These are phyloP conservation scores for Russula vinacea DNA, from an alignment of 768 basidiomycete species.

Conservation along the genomic window DNA sequence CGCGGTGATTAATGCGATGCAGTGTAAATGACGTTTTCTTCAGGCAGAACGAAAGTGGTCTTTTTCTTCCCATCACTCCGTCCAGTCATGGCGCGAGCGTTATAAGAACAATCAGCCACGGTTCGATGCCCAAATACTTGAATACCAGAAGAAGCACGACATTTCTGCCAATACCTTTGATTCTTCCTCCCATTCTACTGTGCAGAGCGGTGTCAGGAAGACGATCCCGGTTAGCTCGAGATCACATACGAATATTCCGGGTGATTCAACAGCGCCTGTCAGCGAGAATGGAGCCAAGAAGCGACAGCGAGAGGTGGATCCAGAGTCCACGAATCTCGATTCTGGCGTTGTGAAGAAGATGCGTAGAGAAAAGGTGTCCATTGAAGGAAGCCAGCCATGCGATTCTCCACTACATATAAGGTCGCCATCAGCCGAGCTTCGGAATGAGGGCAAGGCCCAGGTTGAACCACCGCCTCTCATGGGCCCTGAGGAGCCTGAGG, in stretches of 20 bases:
- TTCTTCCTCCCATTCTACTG: too few relatives aligned
- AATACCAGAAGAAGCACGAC: constrained; percentile 40
- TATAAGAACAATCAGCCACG: constrained; percentile 46
- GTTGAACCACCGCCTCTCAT: background rate
- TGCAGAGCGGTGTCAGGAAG: too few relatives aligned
- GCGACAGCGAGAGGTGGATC: constrained; percentile 15
- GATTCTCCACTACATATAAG: background rate
- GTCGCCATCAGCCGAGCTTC: background rate
- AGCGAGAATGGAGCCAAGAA: constrained; percentile 11
- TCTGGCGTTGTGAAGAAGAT: constrained; percentile 8
- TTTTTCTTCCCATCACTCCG: constrained; percentile 52
- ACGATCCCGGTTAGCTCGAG: too few relatives aligned
- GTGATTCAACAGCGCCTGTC: background rate
- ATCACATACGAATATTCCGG: too few relatives aligned
- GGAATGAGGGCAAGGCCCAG: background rate
- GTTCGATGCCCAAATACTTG: constrained; percentile 46
- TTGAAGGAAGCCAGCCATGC: background rate
- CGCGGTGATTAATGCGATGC: background rate
- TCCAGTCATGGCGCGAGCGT: constrained; percentile 63
- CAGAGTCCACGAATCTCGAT: background rate
- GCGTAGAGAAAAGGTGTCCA: constrained; percentile 2
- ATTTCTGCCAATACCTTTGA: constrained; percentile 17
- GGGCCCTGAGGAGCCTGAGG: background rate
- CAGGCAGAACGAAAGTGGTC: constrained; percentile 46
- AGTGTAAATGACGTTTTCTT: constrained; percentile 6